These are phyloP conservation scores for Ogataea paradorogensis DNA, from an alignment of 805 yeast genomes.

Conservation along the genomic window DNA sequence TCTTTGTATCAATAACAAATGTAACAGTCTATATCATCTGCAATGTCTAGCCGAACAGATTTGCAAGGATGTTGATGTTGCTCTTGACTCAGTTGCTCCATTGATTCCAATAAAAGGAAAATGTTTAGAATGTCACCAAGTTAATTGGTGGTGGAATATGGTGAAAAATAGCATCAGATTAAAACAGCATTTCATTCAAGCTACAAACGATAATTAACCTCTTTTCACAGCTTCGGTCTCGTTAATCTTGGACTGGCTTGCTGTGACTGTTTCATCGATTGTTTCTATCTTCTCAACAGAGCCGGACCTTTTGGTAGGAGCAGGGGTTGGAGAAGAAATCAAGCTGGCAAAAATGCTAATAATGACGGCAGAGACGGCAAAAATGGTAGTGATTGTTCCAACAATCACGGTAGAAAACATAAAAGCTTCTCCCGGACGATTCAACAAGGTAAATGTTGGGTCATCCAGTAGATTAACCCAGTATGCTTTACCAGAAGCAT, in stretches of 20 bases:
- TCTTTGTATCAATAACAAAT: slow-evolving; percentile 27
- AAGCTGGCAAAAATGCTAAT: slow-evolving; percentile 21
- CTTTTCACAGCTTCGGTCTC: slow-evolving; percentile 32
- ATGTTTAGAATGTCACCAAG: slow-evolving; percentile 24
- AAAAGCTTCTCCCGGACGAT: slow-evolving; percentile 50
- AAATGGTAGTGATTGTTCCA: slow-evolving; percentile 37
- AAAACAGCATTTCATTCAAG: slow-evolving; percentile 6
- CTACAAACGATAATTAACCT: slow-evolving; percentile 5
- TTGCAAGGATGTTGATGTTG: slow-evolving; percentile 7
- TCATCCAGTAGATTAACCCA: slow-evolving; percentile 39
- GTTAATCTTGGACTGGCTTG: slow-evolving; percentile 26
- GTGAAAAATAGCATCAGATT: slow-evolving; percentile 24
- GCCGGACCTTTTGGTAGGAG: slow-evolving; percentile 1
- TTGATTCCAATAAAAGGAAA: slow-evolving; percentile 28
- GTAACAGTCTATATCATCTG: slow-evolving; percentile 34
- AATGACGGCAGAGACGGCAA: slow-evolving; percentile 42
- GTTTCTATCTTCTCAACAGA: slow-evolving; percentile 15
- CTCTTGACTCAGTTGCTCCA: slow-evolving; percentile 9
- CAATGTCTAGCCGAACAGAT: slow-evolving; percentile 32
- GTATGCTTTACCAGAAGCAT: slow-evolving; percentile 30
- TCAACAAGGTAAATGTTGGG: slow-evolving; percentile 44
- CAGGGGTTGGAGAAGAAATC: slow-evolving; percentile 7
- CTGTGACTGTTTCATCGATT: slow-evolving; percentile 12
- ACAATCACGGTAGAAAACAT: slow-evolving; percentile 44
- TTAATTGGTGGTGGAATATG: slow-evolving; percentile 30